Evolutionary conservation across 2,329 filamentous ascomycete species (phyloP), one percentile per base, ranked within the genome.

Genomic region (Elsinoe necatrix): DNA sequence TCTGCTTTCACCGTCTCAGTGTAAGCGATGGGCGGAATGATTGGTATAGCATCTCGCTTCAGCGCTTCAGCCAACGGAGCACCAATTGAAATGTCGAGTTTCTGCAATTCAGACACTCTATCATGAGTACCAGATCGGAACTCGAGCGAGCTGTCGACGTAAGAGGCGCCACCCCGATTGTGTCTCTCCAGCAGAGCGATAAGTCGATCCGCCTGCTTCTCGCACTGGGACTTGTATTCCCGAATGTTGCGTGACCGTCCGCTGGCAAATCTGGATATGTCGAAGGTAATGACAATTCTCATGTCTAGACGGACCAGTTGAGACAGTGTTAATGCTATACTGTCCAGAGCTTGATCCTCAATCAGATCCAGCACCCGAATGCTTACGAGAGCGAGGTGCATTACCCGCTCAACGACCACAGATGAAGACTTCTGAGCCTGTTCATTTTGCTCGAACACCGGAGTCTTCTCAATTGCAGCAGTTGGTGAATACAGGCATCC

Each of bases 331-430:
- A 85, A 83, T 4, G 86, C 89, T 58, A 97, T 82, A 1, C 89
- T 91, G 45, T 79, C 72, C 9, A 97, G 68, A 0, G 82, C 87
- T 1, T 75, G 72, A 58, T 90, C 80, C 63, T 87, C 79, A 47
- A 95, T 78, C 1, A 77, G 71, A 63, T 95, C 85, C 0, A 89
- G 85, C 42, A 81, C 80, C 55, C 86, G 82, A 56, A 98, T 77
- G 71, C 95, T 95, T 62, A 96, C 84, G 57, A 98, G 74, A 14
- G 93, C 91, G 58, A 95, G 77, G 69, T 95, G 88, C 16, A 87
- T 69, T 20, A 57, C 42, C 12, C 48, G 35, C 31, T 73, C 75
- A 61, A 80, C 77, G 27, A 59, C 39, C 8, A 59, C 54, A 21
- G 39, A n/a, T 11, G 54, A 35, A 2, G 66, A 54, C n/a, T 64